Conservation (phyloP, 495 filamentous ascomycete species). For the Aspergillus nanangensis region DNA sequence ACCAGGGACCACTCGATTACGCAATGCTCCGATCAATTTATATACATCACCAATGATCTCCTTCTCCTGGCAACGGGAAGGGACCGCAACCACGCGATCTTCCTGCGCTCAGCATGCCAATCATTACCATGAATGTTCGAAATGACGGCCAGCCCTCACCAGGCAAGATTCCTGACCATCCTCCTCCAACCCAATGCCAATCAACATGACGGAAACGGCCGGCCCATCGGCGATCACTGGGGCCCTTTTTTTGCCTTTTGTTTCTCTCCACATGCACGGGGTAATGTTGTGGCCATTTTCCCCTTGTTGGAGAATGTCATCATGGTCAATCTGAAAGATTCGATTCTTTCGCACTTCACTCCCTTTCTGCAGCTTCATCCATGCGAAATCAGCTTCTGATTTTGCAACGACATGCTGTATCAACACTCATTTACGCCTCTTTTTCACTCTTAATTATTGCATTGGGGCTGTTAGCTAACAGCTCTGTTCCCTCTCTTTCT, state of each 20-base stretch:
- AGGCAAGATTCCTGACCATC: neutral
- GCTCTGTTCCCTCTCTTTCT: slow-evolving; percentile 1
- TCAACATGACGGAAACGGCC: neutral
- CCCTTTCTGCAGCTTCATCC: neutral
- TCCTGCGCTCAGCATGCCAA: slow-evolving; percentile 4
- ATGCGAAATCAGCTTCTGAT: neutral
- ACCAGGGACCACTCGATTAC: slow-evolving; percentile 18
- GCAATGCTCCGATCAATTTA: slow-evolving; percentile 14
- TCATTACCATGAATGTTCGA: slow-evolving; percentile 2
- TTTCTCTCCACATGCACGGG: neutral
- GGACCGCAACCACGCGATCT: neutral
- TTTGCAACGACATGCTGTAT: slow-evolving; percentile 4
- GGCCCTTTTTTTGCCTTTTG: slow-evolving; percentile 1
- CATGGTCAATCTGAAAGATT: neutral
- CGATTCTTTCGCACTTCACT: neutral
- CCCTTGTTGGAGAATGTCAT: slow-evolving; percentile 7
- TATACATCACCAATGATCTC: slow-evolving; percentile 3
- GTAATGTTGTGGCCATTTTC: slow-evolving; percentile 1
- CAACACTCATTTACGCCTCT: slow-evolving; percentile 12
- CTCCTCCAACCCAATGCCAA: neutral
- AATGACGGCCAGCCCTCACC: neutral
- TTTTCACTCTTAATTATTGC: slow-evolving; percentile 4
- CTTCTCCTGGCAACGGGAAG: slow-evolving; percentile 4
- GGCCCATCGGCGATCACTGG: slow-evolving; percentile 14
- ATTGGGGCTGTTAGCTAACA: neutral